Evolutionary conservation across 495 filamentous ascomycete species (phyloP), one percentile per base, ranked within the genome.

Genomic region (Ascodesmis nigricans): DNA sequence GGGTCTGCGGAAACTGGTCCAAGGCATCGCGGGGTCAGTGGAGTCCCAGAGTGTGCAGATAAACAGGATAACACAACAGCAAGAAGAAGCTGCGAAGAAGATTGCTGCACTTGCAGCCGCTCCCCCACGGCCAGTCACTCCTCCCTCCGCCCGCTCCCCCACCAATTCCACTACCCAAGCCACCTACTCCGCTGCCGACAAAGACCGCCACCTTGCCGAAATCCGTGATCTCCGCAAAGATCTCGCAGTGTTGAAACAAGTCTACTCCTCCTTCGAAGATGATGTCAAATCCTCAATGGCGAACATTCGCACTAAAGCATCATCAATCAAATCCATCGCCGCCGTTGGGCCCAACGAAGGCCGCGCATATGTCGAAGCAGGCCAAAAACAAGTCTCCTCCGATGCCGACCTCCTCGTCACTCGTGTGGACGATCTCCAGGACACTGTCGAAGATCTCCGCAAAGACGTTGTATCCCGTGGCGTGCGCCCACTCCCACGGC

Each of bases 401-500:
- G 83, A 92, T 45, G 82, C 77, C 4, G 82, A 92, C 53, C 73
- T 67, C 25, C 67, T 97, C 31, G 80, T 99, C 43, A 69, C 65
- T 40, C 75, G 78, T 39, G 84, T 99, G 9, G 87, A 99, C 51
- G 82, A 93, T 47, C 68, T 99, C 11, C 83, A 92, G 57, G 90
- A 99, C 50, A 58, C 87, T 27, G 76, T 99, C 21, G 87, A 99
- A 52, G 90, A 95, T 52, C 68, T 99, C 19, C 80, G 87, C 38
- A 95, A 95, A 59, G 87, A 95, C 51, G 90, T 97, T 26, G 87
- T 99, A 23, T 62, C 64, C 26, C 80, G 90, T 41, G 87, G 87
- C 31, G 87, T 95, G 26, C 74, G 90, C 24, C 87, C 87, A 8
- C 62, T 84, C 3, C 84, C 84, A n/a, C 66, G 80, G 13, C 81